phyloP scores from a whole-genome alignment of 148 eudicot species.

The Chenopodium berlandieri region DNA sequence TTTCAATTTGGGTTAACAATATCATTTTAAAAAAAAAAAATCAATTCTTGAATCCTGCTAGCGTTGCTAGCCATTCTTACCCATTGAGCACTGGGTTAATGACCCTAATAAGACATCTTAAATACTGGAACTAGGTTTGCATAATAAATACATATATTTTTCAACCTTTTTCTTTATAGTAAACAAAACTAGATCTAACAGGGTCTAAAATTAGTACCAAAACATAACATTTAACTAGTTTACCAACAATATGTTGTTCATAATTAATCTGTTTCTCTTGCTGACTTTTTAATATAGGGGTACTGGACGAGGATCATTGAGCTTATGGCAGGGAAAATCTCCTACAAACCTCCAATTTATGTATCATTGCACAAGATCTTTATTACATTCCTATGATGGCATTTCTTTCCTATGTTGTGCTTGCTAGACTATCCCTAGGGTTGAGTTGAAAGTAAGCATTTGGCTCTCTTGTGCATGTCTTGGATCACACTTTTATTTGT shows the following conservation, averaged over 20 bases:
- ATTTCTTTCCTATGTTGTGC: conserved; percentile 85
- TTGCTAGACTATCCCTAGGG: conserved; percentile 77
- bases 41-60: no score
- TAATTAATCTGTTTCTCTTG: background rate
- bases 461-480: background rate
- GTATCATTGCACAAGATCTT: conserved; percentile 88
- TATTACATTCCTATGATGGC: conserved; percentile 87
- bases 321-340: conserved; percentile 92
- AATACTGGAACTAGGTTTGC: no score
- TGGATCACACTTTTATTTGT: background rate
- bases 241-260: background rate
- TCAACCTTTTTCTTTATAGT: no score
- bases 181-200: no score
- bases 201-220: no score
- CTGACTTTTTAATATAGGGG: conserved; percentile 36
- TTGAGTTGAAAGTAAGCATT: conserved; percentile 80
- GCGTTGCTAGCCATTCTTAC: no score
- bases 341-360: conserved; percentile 89
- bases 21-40: background rate
- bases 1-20: background rate
- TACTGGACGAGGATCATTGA: conserved; percentile 98
- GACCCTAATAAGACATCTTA: no score
- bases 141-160: no score
- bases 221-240: no score
- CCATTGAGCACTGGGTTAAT: no score